Conservation (phyloP, 768 basidiomycete genomes). For the Omphalotus guepiniiformis region DNA sequence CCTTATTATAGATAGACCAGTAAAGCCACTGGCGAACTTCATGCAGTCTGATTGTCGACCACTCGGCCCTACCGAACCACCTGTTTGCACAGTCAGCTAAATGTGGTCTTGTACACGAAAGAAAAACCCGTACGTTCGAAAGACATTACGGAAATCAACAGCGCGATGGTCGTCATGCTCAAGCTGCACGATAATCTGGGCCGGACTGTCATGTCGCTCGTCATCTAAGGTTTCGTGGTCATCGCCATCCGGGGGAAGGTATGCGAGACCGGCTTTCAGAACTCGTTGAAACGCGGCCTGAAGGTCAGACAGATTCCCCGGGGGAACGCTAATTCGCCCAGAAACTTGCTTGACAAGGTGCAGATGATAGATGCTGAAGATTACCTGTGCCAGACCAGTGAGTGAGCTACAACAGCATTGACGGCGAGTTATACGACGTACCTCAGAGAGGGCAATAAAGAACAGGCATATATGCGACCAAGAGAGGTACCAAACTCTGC, state of each 20-base stretch:
- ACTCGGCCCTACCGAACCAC: constrained; percentile 76
- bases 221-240: constrained; percentile 50
- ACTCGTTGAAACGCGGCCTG: constrained; percentile 57
- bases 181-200: constrained; percentile 54
- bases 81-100: constrained; percentile 8
- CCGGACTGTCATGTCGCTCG: constrained; percentile 55
- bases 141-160: constrained; percentile 63
- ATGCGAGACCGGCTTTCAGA: constrained; percentile 60
- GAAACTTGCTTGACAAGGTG: constrained; percentile 46
- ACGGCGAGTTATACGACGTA: constrained; percentile 22
- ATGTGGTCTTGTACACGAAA: too few species aligned
- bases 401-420: constrained; percentile 3
- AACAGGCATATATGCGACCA: constrained; percentile 38
- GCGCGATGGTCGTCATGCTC: constrained; percentile 64
- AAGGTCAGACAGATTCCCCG: constrained; percentile 52
- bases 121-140: constrained; percentile 49
- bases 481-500: constrained; percentile 37
- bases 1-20: constrained; percentile 76
- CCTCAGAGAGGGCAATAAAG: constrained; percentile 55
- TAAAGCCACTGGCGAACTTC: constrained; percentile 75
- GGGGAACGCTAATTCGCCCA: constrained; percentile 37
- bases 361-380: constrained; percentile 66
- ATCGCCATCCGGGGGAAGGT: constrained; percentile 44
- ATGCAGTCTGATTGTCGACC: constrained; percentile 61
- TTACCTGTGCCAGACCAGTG: constrained; percentile 36